Percentiles rank a stretch among this genome's conserved stretches.
phyloP scores from a whole-genome alignment of 192 early-diverging fungal species.

The Coemansia sp. region DNA sequence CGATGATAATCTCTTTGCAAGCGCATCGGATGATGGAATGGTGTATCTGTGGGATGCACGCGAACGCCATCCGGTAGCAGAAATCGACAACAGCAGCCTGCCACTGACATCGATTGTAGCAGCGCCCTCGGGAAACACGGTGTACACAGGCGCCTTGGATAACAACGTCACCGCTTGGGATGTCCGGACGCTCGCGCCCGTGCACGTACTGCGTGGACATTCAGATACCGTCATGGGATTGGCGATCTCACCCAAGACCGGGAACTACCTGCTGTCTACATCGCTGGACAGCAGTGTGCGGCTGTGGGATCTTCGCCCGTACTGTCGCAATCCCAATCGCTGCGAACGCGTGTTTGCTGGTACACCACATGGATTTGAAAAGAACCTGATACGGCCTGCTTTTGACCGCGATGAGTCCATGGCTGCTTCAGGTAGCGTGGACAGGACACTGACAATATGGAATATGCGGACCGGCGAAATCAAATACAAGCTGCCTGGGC shows the following conservation, averaged over 20 bases:
- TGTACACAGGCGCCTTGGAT: constrained; percentile 89
- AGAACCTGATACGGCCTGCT: constrained; percentile 86
- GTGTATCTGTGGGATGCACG: constrained; percentile 77
- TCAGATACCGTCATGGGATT: constrained; percentile 89
- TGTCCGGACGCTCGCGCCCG: constrained; percentile 68
- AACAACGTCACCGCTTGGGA: constrained; percentile 91
- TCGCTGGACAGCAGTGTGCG: constrained; percentile 94
- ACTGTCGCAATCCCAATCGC: constrained; percentile 66
- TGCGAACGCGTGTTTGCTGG: constrained; percentile 76
- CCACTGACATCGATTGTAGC: constrained; percentile 81
- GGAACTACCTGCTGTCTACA: constrained; percentile 78
- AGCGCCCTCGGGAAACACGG: constrained; percentile 69
- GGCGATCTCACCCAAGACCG: constrained; percentile 75
- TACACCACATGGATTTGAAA: constrained; percentile 94
- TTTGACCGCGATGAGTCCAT: constrained; percentile 85
- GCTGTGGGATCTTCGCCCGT: constrained; percentile 95
- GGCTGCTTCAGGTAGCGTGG: constrained; percentile 83
- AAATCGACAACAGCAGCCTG: constrained; percentile 56
- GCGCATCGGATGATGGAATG: constrained; percentile 82
- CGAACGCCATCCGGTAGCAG: constrained; percentile 60
- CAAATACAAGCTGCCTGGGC: constrained; percentile 91
- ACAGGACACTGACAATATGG: constrained; percentile 92
- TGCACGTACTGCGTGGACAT: constrained; percentile 77
- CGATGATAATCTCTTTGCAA: constrained; percentile 71
- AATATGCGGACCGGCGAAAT: constrained; percentile 73